These are phyloP conservation scores for Ganoderma leucocontextum DNA, from an alignment of 1,284 basidiomycete species.

Conservation along the genomic window DNA sequence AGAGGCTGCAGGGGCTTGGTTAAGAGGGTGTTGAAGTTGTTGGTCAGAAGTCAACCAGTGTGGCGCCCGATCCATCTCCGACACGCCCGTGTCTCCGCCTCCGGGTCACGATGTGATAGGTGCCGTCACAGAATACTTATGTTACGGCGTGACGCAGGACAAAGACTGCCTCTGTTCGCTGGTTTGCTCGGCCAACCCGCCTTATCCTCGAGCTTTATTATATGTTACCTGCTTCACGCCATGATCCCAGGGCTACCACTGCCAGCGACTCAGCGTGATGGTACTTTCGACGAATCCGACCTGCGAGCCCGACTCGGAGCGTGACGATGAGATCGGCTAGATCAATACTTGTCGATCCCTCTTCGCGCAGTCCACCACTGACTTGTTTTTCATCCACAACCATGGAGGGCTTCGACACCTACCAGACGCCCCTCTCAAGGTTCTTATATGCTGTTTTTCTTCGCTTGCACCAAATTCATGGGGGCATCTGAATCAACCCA, in stretches of 20 bases:
- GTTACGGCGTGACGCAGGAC: not conserved
- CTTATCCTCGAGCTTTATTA: not conserved
- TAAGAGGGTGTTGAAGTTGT: conserved; percentile 29
- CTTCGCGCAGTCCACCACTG: not conserved
- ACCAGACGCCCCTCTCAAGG: conserved; percentile 82
- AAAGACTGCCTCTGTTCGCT: not conserved
- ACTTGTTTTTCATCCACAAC: not conserved
- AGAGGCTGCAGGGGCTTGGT: not conserved
- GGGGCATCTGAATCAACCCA: conserved; percentile 43
- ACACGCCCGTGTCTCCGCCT: conserved; percentile 13
- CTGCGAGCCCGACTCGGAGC: not conserved
- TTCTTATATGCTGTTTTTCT: conserved; percentile 37
- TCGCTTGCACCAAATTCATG: conserved; percentile 14
- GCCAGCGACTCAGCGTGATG: not conserved
- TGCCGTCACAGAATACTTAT: not conserved
- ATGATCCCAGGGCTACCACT: not conserved
- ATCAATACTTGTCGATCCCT: not conserved
- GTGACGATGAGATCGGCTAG: conserved; percentile 18
- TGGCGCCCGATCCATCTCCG: conserved; percentile 39
- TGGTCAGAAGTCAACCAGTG: conserved; percentile 38
- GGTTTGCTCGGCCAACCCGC: not conserved
- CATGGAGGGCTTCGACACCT: conserved; percentile 75
- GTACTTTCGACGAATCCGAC: not conserved
- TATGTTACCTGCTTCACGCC: not conserved
- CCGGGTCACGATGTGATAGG: conserved; percentile 1